phyloP scores from a whole-genome alignment of 2,329 filamentous ascomycete species.

The Lachnellula subtilissima region DNA sequence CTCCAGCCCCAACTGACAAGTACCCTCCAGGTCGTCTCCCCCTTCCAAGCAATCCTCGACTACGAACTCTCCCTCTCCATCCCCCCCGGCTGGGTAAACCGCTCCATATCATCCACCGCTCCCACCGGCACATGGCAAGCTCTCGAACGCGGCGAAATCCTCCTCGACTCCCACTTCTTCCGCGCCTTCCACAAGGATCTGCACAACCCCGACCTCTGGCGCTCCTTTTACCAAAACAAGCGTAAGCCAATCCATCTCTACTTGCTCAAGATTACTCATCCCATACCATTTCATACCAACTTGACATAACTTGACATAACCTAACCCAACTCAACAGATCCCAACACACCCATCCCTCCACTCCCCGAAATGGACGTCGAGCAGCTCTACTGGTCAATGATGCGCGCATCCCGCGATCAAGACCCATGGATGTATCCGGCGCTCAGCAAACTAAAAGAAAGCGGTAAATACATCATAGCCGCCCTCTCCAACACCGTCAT shows the following conservation, averaged over 20 bases:
- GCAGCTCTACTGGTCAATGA: conserved; percentile 84
- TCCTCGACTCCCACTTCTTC: conserved; percentile 72
- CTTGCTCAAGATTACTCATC: too few species aligned
- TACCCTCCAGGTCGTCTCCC: conserved; percentile 64
- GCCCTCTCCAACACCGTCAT: conserved; percentile 88
- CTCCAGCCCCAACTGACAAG: conserved; percentile 6
- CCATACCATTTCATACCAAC: too few species aligned
- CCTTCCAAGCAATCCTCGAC: conserved; percentile 88
- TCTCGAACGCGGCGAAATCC: conserved; percentile 78
- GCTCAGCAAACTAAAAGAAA: conserved; percentile 60
- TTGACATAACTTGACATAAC: too few species aligned
- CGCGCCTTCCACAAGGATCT: conserved; percentile 71
- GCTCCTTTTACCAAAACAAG: conserved; percentile 52
- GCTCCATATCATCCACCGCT: conserved; percentile 73
- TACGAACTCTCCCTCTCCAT: conserved; percentile 76
- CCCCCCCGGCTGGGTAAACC: conserved; percentile 86
- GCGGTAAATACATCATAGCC: conserved; percentile 65
- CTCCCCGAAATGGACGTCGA: conserved; percentile 60
- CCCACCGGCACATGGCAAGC: conserved; percentile 83
- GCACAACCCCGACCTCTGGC: conserved; percentile 62
- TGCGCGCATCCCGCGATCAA: conserved; percentile 62
- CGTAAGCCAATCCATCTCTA: conserved; percentile 32
- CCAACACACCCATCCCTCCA: conserved; percentile 42
- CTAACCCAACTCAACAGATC: too few species aligned
- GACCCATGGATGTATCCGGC: conserved; percentile 82